Percentiles rank a stretch among this genome's conserved stretches.
Conservation (phyloP, 495 filamentous ascomycete genomes). For the Neurospora terricola region DNA sequence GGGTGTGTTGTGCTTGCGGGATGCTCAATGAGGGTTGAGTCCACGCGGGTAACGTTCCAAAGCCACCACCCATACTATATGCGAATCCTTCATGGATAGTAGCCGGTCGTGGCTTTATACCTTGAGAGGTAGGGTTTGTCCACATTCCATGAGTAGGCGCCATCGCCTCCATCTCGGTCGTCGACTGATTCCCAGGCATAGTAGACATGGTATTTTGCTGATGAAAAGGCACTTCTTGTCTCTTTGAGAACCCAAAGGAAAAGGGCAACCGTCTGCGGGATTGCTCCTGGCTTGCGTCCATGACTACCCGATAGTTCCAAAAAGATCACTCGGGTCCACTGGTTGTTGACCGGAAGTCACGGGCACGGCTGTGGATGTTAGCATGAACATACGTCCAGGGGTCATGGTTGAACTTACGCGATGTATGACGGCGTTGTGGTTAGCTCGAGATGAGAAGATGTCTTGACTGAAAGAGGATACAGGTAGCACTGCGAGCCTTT, state of each 20-base stretch:
- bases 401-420: neutral
- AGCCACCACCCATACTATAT: conserved; percentile 44
- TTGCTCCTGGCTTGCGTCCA: conserved; percentile 33
- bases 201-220: conserved; percentile 15
- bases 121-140: conserved; percentile 34
- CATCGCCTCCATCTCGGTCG: conserved; percentile 27
- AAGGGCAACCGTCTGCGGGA: neutral
- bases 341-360: conserved; percentile 27
- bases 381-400: conserved; percentile 21
- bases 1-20: conserved; percentile 33
- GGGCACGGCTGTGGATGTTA: conserved; percentile 17
- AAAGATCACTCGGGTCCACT: conserved; percentile 24
- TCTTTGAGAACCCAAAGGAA: neutral
- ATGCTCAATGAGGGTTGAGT: conserved; percentile 36
- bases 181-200: conserved; percentile 33
- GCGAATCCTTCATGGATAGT: conserved; percentile 52
- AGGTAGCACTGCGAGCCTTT: neutral
- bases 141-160: conserved; percentile 30
- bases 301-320: conserved; percentile 18
- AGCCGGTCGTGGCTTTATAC: conserved; percentile 39
- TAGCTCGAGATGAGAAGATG: neutral
- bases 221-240: conserved; percentile 23
- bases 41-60: conserved; percentile 41
- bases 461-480: conserved; percentile 4
- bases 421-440: neutral